Conservation (phyloP, 495 filamentous ascomycete species). For the Penicillium mononematosum region DNA sequence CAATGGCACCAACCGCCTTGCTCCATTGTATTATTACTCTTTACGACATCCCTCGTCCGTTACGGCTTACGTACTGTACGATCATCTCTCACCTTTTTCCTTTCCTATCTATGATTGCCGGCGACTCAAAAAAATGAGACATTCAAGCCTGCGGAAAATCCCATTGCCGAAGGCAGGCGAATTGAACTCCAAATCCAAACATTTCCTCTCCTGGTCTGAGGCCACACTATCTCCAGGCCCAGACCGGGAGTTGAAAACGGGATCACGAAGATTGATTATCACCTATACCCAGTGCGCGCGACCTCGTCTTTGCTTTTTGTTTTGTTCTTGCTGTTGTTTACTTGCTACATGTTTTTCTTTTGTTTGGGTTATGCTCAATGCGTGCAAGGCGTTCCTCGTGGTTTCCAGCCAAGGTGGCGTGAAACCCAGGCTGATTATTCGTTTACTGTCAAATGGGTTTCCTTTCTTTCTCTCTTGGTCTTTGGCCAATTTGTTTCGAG, state of each 20-base stretch:
- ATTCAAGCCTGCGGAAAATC: not conserved
- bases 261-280: conserved; percentile 17
- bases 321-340: not conserved
- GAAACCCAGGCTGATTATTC: not conserved
- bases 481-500: conserved; percentile 6
- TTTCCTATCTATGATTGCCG: conserved; percentile 10
- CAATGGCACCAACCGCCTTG: not conserved
- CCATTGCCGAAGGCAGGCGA: not conserved
- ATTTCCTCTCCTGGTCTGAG: conserved; percentile 4
- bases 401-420: not conserved
- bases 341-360: not conserved
- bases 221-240: not conserved
- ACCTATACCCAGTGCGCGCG: conserved; percentile 14
- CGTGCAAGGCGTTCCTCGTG: conserved; percentile 4
- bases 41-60: conserved; percentile 21
- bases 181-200: conserved; percentile 7
- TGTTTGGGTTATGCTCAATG: not conserved
- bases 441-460: not conserved
- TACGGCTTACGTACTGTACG: conserved; percentile 20
- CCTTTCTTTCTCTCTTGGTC: not conserved
- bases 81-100: conserved; percentile 8
- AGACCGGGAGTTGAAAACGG: conserved; percentile 4
- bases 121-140: conserved; percentile 6
- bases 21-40: conserved; percentile 22
- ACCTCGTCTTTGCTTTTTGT: not conserved